Evolutionary conservation across 441 rosid species (phyloP).

Genomic region (Caryocar brasiliense): DNA sequence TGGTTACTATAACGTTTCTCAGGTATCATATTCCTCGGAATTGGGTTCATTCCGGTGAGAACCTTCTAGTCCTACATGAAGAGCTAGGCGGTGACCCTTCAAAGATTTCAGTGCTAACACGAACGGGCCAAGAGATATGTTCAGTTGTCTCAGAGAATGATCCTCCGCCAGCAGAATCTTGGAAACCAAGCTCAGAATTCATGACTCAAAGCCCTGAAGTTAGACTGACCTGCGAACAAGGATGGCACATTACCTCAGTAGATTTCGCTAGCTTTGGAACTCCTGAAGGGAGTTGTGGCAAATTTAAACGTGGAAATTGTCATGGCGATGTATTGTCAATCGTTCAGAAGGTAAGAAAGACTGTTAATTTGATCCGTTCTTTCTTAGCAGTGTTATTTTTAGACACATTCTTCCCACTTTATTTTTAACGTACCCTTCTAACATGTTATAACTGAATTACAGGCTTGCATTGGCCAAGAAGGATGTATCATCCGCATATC

Average conservation of each 20-base stretch:
- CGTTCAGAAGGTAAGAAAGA: conserved; percentile 33
- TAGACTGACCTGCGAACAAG: conserved; percentile 39
- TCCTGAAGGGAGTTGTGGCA: conserved; percentile 48
- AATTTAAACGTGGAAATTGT: conserved; percentile 31
- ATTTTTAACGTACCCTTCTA: background rate
- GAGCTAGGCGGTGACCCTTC: conserved; percentile 58
- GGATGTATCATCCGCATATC: conserved; percentile 35
- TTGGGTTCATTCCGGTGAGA: conserved; percentile 45
- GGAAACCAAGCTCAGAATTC: conserved; percentile 29
- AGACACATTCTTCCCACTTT: background rate
- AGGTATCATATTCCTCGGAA: conserved; percentile 60
- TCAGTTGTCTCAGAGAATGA: conserved; percentile 41
- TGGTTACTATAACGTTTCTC: background rate
- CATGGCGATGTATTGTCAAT: conserved; percentile 26
- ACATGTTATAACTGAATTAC: conserved; percentile 11
- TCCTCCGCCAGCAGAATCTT: conserved; percentile 40
- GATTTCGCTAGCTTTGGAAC: conserved; percentile 51
- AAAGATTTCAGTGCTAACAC: conserved; percentile 28
- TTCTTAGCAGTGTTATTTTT: no score
- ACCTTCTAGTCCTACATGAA: conserved; percentile 50
- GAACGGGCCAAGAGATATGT: conserved; percentile 42
- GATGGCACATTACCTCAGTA: conserved; percentile 42
- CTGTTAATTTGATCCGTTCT: no score
- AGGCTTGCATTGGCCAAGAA: conserved; percentile 54
- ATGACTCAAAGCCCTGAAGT: conserved; percentile 28